A percentile compares a stretch with the other conserved stretches of the same genome.
Conservation (phyloP, 306 rosid species). For the Castanea mollissima region DNA sequence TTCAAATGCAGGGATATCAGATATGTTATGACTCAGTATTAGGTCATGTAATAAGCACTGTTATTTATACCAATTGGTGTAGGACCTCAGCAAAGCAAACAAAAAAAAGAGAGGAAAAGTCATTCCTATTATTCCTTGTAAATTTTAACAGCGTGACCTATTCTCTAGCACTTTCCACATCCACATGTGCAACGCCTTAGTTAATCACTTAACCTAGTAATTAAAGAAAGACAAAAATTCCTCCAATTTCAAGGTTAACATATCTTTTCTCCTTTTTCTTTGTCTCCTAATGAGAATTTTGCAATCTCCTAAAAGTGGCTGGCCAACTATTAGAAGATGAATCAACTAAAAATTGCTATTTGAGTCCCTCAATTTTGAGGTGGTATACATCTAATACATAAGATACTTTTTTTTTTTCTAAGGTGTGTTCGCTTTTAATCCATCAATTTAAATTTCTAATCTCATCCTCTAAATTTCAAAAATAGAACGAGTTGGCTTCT, state of each 20-base stretch:
- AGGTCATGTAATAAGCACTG: constrained; percentile 24
- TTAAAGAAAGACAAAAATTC: neutral
- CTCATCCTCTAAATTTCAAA: too few species aligned
- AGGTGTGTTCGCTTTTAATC: too few species aligned
- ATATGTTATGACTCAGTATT: neutral
- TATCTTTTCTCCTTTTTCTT: constrained; percentile 2
- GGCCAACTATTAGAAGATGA: too few species aligned
- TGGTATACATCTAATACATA: too few species aligned
- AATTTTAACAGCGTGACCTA: constrained; percentile 35
- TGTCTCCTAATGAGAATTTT: constrained; percentile 23
- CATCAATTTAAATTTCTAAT: too few species aligned
- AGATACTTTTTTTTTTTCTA: too few species aligned
- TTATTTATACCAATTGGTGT: constrained; percentile 38
- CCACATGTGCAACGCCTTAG: constrained; percentile 25
- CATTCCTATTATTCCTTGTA: constrained; percentile 21
- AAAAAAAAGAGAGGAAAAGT: constrained; percentile 41
- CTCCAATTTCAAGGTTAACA: constrained; percentile 1
- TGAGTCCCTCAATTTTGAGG: too few species aligned
- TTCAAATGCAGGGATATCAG: constrained; percentile 25
- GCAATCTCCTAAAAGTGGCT: neutral
- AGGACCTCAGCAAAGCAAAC: constrained; percentile 36
- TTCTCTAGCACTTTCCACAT: constrained; percentile 30
- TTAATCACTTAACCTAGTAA: constrained; percentile 12
- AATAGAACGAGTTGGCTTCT: too few species aligned
- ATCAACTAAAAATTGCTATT: too few species aligned